These are phyloP conservation scores for Plectosphaerella sp. DNA, from an alignment of 2,329 filamentous ascomycete genomes.

Conservation along the genomic window DNA sequence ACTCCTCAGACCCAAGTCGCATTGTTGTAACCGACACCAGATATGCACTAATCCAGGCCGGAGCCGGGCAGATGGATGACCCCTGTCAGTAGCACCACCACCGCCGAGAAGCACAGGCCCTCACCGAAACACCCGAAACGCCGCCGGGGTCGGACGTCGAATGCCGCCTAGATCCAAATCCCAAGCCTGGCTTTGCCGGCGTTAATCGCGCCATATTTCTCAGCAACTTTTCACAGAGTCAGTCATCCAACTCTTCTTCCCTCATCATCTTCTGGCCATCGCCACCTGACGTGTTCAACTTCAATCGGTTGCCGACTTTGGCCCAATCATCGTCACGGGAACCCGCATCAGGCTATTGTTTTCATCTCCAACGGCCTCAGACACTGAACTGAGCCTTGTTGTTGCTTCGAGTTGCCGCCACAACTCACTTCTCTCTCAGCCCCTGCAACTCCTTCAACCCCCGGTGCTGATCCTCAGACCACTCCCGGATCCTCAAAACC, in stretches of 20 bases:
- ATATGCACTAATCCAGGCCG: no score
- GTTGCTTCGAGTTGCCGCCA: no score
- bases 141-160: conserved; percentile 1
- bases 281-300: background rate
- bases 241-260: background rate
- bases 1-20: no score
- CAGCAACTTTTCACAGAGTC: background rate
- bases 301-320: background rate
- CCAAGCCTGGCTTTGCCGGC: background rate
- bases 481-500: no score
- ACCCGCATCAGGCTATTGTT: background rate
- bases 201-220: conserved; percentile 1
- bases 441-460: no score
- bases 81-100: no score
- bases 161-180: background rate
- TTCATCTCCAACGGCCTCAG: background rate
- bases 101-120: background rate
- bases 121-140: background rate
- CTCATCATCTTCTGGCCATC: background rate
- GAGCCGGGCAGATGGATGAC: no score
- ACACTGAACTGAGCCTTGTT: no score
- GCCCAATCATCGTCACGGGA: background rate
- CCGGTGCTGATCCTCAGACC: no score
- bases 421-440: no score
- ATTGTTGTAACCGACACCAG: no score